These are phyloP conservation scores for Gynochthodes officinalis DNA, from an alignment of 257 asterid species.

Conservation along the genomic window DNA sequence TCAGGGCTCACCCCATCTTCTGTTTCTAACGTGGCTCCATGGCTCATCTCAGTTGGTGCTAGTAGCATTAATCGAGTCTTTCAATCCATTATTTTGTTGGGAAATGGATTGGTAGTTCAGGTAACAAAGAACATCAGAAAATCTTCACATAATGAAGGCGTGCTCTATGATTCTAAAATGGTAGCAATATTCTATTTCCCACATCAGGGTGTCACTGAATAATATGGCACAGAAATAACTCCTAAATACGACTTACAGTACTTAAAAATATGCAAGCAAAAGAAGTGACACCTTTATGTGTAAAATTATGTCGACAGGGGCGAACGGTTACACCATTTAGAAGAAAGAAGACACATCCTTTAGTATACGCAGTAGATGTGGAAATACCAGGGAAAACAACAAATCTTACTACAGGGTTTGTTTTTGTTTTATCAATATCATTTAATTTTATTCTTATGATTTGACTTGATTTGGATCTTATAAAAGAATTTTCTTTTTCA, in stretches of 20 bases:
- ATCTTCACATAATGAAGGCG: no score
- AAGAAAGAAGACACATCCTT: conserved; percentile 26
- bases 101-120: conserved; percentile 29
- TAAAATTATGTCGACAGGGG: conserved; percentile 29
- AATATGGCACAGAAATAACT: no score
- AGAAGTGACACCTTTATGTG: no score
- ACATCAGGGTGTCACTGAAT: no score
- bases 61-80: conserved; percentile 37
- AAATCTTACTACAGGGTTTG: conserved; percentile 26
- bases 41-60: conserved; percentile 46
- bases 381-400: conserved; percentile 44
- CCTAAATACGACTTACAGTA: no score
- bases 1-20: conserved; percentile 24
- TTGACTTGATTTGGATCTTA: no score
- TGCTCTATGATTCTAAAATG: no score
- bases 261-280: no score
- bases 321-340: conserved; percentile 36
- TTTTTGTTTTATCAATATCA: neutral
- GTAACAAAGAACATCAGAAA: conserved; percentile 14
- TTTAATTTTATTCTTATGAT: neutral
- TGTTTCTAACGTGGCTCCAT: conserved; percentile 37
- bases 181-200: no score
- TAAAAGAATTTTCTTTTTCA: neutral
- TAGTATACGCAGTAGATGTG: conserved; percentile 38
- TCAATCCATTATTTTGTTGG: conserved; percentile 27